Evolutionary conservation across 2,329 filamentous ascomycete genomes (phyloP).

Genomic region (Ceratocystis diversiconidia): DNA sequence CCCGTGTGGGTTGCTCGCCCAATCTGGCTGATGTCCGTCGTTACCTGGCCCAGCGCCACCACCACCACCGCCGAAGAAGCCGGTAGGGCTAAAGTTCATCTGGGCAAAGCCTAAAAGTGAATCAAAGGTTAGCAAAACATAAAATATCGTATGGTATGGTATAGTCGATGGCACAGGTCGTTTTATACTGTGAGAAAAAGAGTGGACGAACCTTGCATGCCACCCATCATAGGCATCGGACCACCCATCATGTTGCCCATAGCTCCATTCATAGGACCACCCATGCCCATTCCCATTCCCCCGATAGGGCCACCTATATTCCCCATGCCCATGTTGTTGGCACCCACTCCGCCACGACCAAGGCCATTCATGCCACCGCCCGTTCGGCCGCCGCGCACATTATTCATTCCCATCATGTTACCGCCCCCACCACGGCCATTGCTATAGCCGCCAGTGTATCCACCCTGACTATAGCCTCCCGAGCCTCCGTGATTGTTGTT

Average conservation of each 20-base stretch:
- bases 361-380: slow-evolving; percentile 34
- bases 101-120: slow-evolving; percentile 31
- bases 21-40: slow-evolving; percentile 24
- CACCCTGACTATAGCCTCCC: slow-evolving; percentile 22
- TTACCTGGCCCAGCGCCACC: slow-evolving; percentile 40
- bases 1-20: slow-evolving; percentile 56
- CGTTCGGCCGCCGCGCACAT: slow-evolving; percentile 33
- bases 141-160: too few relatives aligned
- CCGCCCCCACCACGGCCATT: slow-evolving; percentile 31
- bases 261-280: slow-evolving; percentile 21
- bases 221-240: slow-evolving; percentile 33
- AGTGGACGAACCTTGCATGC: slow-evolving; percentile 28
- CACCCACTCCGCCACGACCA: slow-evolving; percentile 28
- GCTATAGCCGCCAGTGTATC: slow-evolving; percentile 22
- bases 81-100: slow-evolving; percentile 56
- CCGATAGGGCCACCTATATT: slow-evolving; percentile 37
- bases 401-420: slow-evolving; percentile 28
- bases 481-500: slow-evolving; percentile 11
- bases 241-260: slow-evolving; percentile 30
- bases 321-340: slow-evolving; percentile 40
- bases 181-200: background rate
- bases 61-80: slow-evolving; percentile 41
- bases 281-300: slow-evolving; percentile 14
- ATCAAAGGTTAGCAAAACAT: slow-evolving; percentile 18
- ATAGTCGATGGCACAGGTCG: too few relatives aligned